Evolutionary conservation across 2,329 filamentous ascomycete genomes (phyloP).

Genomic region (Ophiostoma ips): DNA sequence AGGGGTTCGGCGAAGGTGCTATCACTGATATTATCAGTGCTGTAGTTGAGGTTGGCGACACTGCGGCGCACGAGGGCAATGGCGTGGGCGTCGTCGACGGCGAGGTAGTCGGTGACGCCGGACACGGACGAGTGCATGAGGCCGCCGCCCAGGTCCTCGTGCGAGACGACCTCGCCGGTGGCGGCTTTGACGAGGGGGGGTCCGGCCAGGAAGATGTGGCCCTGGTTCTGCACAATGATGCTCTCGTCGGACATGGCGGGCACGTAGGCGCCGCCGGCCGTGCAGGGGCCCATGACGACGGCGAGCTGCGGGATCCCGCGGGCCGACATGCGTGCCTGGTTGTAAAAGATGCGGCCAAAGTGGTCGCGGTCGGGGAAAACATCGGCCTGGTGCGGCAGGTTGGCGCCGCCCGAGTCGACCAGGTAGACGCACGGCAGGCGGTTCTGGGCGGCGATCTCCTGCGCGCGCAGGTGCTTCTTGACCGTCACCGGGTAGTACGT

Average conservation of each 20-base stretch:
- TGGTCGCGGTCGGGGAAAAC: conserved; percentile 93
- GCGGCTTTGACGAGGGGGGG: conserved; percentile 92
- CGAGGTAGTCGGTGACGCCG: conserved; percentile 89
- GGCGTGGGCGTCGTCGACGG: conserved; percentile 86
- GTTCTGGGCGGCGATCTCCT: conserved; percentile 83
- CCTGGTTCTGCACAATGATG: conserved; percentile 90
- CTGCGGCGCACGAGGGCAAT: conserved; percentile 72
- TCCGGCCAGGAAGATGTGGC: conserved; percentile 94
- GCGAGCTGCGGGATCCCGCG: conserved; percentile 83
- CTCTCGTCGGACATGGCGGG: conserved; percentile 95
- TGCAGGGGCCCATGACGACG: conserved; percentile 95
- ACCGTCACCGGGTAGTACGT: conserved; percentile 96
- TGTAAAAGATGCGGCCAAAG: conserved; percentile 96
- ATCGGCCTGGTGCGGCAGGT: conserved; percentile 86
- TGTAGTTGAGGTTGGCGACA: conserved; percentile 79
- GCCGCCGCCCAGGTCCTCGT: conserved; percentile 83
- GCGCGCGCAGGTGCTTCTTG: conserved; percentile 90
- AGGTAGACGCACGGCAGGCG: conserved; percentile 80
- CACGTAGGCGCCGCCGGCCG: conserved; percentile 88
- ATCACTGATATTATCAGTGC: not conserved
- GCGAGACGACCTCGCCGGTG: conserved; percentile 80
- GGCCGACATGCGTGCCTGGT: conserved; percentile 87
- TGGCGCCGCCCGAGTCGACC: conserved; percentile 89
- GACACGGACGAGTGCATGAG: conserved; percentile 81
- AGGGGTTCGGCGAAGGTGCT: conserved; percentile 64